These are phyloP conservation scores for Apiospora pterosperma DNA, from an alignment of 2,329 filamentous ascomycete species.

Conservation along the genomic window DNA sequence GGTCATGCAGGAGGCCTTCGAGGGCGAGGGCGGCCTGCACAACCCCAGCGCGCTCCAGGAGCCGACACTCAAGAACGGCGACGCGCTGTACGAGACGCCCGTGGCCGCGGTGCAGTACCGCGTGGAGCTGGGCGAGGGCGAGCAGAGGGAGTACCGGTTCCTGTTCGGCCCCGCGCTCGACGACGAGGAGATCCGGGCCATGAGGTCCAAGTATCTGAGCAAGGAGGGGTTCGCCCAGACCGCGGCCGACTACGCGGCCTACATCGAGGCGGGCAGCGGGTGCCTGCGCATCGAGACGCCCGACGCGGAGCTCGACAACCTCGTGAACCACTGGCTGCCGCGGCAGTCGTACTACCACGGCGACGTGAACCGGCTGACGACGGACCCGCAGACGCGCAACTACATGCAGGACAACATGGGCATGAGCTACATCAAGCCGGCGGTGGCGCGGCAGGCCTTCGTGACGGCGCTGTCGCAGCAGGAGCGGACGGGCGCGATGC, in stretches of 20 bases:
- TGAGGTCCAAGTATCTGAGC: constrained; percentile 46
- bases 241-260: constrained; percentile 43
- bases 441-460: constrained; percentile 45
- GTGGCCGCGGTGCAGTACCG: constrained; percentile 52
- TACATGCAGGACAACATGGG: constrained; percentile 61
- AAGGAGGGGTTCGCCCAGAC: constrained; percentile 43
- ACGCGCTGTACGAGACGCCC: constrained; percentile 54
- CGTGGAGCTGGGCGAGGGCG: constrained; percentile 33
- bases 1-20: constrained; percentile 47
- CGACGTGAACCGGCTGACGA: constrained; percentile 55
- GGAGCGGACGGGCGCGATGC: constrained; percentile 52
- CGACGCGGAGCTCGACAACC: constrained; percentile 52
- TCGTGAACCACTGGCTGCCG: constrained; percentile 57
- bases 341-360: constrained; percentile 58
- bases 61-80: constrained; percentile 37
- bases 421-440: constrained; percentile 53
- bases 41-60: constrained; percentile 42
- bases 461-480: constrained; percentile 50
- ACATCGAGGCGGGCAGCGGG: constrained; percentile 47
- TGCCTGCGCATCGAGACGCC: constrained; percentile 51
- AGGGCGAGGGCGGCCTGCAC: constrained; percentile 54
- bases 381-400: constrained; percentile 57
- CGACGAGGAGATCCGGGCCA: constrained; percentile 43
- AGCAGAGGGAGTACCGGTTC: constrained; percentile 47
- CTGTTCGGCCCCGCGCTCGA: constrained; percentile 53